Evolutionary conservation across 2,329 filamentous ascomycete species (phyloP).

Genomic region (Curvularia lunata): DNA sequence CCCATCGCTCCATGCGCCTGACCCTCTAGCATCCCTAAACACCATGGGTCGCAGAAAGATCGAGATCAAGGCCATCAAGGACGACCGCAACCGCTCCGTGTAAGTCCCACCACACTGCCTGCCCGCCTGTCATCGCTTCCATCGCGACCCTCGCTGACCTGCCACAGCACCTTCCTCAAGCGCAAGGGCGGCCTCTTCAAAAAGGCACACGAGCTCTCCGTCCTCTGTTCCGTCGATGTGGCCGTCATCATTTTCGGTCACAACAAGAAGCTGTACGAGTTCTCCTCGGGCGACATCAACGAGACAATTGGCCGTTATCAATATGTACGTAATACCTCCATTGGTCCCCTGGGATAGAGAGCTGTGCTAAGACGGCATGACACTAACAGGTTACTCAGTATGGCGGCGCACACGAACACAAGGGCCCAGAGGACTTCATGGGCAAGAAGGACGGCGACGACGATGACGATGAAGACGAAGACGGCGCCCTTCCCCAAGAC

Average conservation of each 20-base stretch:
- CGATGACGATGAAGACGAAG: constrained; percentile 82
- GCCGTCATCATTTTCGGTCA: constrained; percentile 98
- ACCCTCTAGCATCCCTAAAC: constrained; percentile 26
- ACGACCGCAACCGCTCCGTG: constrained; percentile 97
- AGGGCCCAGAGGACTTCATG: constrained; percentile 90
- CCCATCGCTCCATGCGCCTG: constrained; percentile 38
- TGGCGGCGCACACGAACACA: constrained; percentile 92
- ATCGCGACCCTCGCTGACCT: constrained; percentile 18
- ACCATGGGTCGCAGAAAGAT: constrained; percentile 98
- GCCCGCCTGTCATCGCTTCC: not conserved
- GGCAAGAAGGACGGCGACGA: constrained; percentile 74
- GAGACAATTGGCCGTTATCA: constrained; percentile 87
- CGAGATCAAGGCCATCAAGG: constrained; percentile 99
- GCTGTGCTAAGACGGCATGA: constrained; percentile 32
- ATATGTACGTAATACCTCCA: constrained; percentile 70
- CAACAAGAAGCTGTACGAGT: constrained; percentile 99
- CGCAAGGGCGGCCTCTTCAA: constrained; percentile 99
- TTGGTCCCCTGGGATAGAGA: constrained; percentile 1
- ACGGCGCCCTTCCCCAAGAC: constrained; percentile 71
- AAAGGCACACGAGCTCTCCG: constrained; percentile 97
- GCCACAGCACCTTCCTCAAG: constrained; percentile 90
- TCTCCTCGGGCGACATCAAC: constrained; percentile 91
- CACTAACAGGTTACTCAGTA: constrained; percentile 65
- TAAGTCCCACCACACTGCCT: constrained; percentile 58
- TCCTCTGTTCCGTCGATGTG: constrained; percentile 97